Evolutionary conservation across 345 rosid species (phyloP), one percentile per base, ranked within the genome.

Genomic region (Salix dunnii): DNA sequence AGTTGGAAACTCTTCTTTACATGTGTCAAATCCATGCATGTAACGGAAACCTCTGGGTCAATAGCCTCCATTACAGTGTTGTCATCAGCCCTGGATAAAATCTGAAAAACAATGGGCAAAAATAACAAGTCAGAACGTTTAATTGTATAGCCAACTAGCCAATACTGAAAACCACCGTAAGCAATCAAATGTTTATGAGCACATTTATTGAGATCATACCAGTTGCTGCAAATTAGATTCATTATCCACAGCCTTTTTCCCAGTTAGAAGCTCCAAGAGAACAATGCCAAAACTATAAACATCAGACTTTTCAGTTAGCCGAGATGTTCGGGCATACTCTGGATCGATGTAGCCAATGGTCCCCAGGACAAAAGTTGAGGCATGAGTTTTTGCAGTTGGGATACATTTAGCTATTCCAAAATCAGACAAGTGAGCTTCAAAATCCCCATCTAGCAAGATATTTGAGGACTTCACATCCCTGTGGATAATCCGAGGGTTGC

Each of bases 341-440:
- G 99, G 99, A 67, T 96, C 99, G 70, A 96, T 96, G 72, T 96
- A 96, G 73, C 99, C 99, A 62, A 96, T 91, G 0, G 99, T 96
- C 73, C 99, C 99, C 38, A 93, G 81, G 76, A 96, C 96, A 76
- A 63, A 90, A 11, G 99, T 96, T 0, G 97, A 93, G 13, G 97
- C 89, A 82, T 96, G 92, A 1, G 99, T 67, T 76, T 86, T 91
- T 20, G 91, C 81, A 6, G 91, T 23, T n/a, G 97, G 89, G 42
- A 96, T 90, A 82, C 89, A 81, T 81, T 92, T 96, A 0, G 99
- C 99, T 69, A 93, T 91, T 67, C 99, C 99, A 14, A 96, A 96
- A 80, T 96, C 99, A 0, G 98, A 91, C 11, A 96, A 80, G 82
- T 80, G 99, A 35, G 98, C 87, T 78, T 90, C 98, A 36, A 93